Percentiles rank a stretch among this genome's conserved stretches.
These are phyloP conservation scores for Detonula confervacea DNA, from an alignment of 352 stramenopile species.

Conservation along the genomic window DNA sequence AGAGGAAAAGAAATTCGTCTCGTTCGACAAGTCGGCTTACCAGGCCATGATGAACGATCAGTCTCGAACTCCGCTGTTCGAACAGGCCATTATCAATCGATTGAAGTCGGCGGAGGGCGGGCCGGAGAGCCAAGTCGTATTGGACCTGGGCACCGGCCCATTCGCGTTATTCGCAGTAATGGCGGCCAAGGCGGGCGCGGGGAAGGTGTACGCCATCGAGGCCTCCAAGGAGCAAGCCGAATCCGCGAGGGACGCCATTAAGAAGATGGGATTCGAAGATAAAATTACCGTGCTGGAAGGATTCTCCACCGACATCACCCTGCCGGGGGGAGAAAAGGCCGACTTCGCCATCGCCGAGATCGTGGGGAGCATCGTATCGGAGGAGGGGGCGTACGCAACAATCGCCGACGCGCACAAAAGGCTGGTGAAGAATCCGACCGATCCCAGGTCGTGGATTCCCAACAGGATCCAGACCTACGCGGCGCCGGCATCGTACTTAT, in stretches of 20 bases:
- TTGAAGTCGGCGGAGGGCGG: slow-evolving; percentile 39
- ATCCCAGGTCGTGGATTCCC: slow-evolving; percentile 66
- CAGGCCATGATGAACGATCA: slow-evolving; percentile 73
- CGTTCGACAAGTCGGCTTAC: slow-evolving; percentile 73
- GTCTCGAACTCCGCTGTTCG: slow-evolving; percentile 66
- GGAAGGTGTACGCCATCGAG: slow-evolving; percentile 81
- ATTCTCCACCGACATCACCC: slow-evolving; percentile 71
- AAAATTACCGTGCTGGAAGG: slow-evolving; percentile 74
- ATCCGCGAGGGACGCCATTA: slow-evolving; percentile 46
- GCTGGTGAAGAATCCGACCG: slow-evolving; percentile 62
- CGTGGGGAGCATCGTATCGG: slow-evolving; percentile 61
- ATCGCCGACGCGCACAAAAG: slow-evolving; percentile 66
- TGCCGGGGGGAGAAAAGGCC: slow-evolving; percentile 65
- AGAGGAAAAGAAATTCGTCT: slow-evolving; percentile 68
- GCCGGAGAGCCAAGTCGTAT: slow-evolving; percentile 53
- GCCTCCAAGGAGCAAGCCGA: slow-evolving; percentile 56
- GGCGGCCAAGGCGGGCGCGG: slow-evolving; percentile 66
- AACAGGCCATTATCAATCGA: slow-evolving; percentile 65
- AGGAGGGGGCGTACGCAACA: slow-evolving; percentile 74
- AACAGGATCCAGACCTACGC: slow-evolving; percentile 63
- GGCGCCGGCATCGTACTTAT: slow-evolving; percentile 67
- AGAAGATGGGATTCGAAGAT: slow-evolving; percentile 57
- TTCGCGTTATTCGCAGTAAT: slow-evolving; percentile 76
- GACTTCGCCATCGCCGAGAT: slow-evolving; percentile 78
- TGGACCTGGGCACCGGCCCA: slow-evolving; percentile 75